Conservation (phyloP, 148 eudicot genomes). For the Persicaria maculosa region DNA sequence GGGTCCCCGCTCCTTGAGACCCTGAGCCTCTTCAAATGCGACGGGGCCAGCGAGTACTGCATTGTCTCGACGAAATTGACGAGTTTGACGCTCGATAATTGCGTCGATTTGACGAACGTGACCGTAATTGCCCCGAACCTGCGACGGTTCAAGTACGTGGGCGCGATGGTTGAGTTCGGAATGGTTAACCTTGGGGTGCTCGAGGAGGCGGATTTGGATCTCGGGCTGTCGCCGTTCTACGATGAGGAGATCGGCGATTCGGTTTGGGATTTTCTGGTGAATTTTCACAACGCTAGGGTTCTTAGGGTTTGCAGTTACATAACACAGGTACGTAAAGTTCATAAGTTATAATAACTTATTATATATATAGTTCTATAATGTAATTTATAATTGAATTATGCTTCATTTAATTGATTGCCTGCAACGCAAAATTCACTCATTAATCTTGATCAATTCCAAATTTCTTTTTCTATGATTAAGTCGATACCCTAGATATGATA, state of each 20-base stretch:
- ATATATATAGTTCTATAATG: too few relatives aligned
- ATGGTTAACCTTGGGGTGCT: neutral
- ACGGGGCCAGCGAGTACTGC: neutral
- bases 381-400: too few relatives aligned
- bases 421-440: too few relatives aligned
- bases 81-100: constrained; percentile 24
- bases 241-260: constrained; percentile 15
- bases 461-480: too few relatives aligned
- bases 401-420: too few relatives aligned
- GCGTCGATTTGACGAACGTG: constrained; percentile 16
- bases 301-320: constrained; percentile 30
- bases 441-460: too few relatives aligned
- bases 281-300: constrained; percentile 10
- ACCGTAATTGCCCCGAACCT: constrained; percentile 14
- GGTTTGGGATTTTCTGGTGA: neutral
- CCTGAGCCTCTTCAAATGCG: constrained; percentile 27
- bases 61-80: constrained; percentile 17
- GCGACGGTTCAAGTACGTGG: constrained; percentile 22
- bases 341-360: too few relatives aligned
- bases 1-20: constrained; percentile 20
- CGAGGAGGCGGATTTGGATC: constrained; percentile 26
- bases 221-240: neutral
- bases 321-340: constrained; percentile 24
- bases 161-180: constrained; percentile 11
- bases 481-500: too few relatives aligned